Base-by-base conservation (phyloP, 2,329 filamentous ascomycete species). In the Fusarium sp. region DNA sequence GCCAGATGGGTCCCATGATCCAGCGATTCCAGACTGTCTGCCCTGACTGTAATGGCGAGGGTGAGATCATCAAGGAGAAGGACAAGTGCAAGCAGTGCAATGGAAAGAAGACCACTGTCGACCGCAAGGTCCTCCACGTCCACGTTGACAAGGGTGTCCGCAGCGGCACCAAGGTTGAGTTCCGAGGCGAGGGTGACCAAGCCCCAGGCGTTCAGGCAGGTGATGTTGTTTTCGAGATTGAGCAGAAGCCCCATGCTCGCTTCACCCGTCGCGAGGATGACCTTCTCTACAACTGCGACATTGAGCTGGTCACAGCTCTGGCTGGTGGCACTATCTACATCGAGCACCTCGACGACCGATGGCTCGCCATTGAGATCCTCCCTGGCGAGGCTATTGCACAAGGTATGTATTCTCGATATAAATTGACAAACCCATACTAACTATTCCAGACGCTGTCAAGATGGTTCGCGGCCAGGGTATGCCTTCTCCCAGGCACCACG, bases 1-100 rank as follows among this genome's bases (percentile, higher is more conserved):
- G 96, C 78, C 96, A 99, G 83, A 98, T 99, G 94, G 96, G 96
- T 50, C 96, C 96, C 62, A 99, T 99, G 96, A 98, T 99, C 74
- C 96, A 99, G 84, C 93, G 96, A 59, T 99, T 99, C 89, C 96
- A 99, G 86, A 98, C 95, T 28, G 94, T 97, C 74, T 99, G 96
- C 87, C 92, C 94, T 26, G 96, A 99, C 83, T 99, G 96, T 80
- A 95, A 96, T 74, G 96, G 96, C 67, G 96, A 99, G 81, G 95
- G 96, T 63, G 96, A 99, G 84, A 94, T 91, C 70, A 95, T 99
- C 80, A 93, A 93, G 77, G 95, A 98, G 72, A 96, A 96, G 85
- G 96, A 99, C 80, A 91, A 93, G 76, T 99, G 96, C 91, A 98
- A 97, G 89, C 87, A 88, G 77, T 99, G 96, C 84, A 89, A 87